A percentile compares a stretch with the other conserved stretches of the same genome.
Conservation (phyloP, 2,329 filamentous ascomycete genomes). For the Hymenoscyphus fructigenus region DNA sequence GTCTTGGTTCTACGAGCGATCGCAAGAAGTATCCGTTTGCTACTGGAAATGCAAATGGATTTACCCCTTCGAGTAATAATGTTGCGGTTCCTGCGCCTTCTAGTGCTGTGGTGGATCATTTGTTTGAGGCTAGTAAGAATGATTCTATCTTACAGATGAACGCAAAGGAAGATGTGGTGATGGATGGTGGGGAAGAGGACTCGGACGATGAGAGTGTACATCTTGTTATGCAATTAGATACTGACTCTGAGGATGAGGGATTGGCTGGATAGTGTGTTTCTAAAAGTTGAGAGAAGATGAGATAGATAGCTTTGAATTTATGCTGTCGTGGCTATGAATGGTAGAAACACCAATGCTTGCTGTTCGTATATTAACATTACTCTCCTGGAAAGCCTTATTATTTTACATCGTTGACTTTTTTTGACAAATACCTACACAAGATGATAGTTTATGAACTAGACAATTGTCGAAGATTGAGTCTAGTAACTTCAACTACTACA, state of each 20-base stretch:
- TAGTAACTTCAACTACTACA: too few species aligned
- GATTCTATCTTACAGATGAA: background rate
- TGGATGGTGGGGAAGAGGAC: slow-evolving; percentile 34
- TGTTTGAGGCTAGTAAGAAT: background rate
- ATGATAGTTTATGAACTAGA: too few species aligned
- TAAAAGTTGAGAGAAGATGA: background rate
- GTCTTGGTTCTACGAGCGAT: background rate
- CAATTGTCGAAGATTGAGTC: too few species aligned
- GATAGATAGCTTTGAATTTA: background rate
- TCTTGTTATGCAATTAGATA: slow-evolving; percentile 37
- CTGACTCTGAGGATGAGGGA: slow-evolving; percentile 26
- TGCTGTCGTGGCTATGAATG: background rate
- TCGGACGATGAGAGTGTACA: slow-evolving; percentile 50
- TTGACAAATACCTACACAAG: too few species aligned
- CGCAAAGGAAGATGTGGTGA: slow-evolving; percentile 15
- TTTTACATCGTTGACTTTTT: too few species aligned
- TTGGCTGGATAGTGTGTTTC: background rate
- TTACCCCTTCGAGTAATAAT: background rate
- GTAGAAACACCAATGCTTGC: too few species aligned
- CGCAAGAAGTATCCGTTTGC: background rate
- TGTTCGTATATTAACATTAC: too few species aligned
- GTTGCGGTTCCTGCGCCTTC: background rate
- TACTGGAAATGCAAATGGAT: background rate
- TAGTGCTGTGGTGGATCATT: background rate
- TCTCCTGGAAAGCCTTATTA: too few species aligned